Percentiles rank a stretch among this genome's conserved stretches.
Conservation (phyloP, 805 yeast species). For the Metschnikowia matae region DNA sequence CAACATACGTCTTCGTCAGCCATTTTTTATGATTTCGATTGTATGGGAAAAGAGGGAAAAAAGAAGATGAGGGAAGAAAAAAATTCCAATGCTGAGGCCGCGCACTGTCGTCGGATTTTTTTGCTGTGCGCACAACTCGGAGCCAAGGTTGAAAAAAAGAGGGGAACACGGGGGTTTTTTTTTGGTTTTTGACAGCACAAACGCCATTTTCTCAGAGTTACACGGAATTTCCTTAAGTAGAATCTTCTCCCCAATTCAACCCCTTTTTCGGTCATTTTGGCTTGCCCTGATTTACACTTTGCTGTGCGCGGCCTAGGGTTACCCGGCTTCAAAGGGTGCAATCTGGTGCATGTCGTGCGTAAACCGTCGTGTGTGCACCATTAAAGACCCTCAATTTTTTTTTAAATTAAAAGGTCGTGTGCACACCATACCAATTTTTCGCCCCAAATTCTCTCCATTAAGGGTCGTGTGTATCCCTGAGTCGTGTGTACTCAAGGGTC, state of each 20-base stretch:
- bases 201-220: no score
- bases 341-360: no score
- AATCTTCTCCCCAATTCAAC: no score
- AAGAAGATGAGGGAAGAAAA: conserved; percentile 14
- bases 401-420: no score
- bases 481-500: background rate
- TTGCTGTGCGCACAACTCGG: conserved; percentile 8
- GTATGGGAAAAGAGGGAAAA: conserved; percentile 18
- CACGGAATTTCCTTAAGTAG: no score
- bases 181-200: no score
- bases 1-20: conserved; percentile 42
- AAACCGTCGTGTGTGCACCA: no score
- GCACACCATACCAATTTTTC: no score
- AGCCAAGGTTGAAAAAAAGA: background rate
- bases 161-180: background rate
- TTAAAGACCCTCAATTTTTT: no score
- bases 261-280: no score
- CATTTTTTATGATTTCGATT: conserved; percentile 23
- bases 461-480: background rate
- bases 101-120: conserved; percentile 17
- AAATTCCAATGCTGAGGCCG: conserved; percentile 14
- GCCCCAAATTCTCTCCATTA: no score
- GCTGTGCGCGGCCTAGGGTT: conserved; percentile 1
- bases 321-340: background rate
- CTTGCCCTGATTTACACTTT: no score